Percentiles rank a stretch among this genome's conserved stretches.
Conservation (phyloP, 2,329 filamentous ascomycete genomes). For the Didymella arachidicola region DNA sequence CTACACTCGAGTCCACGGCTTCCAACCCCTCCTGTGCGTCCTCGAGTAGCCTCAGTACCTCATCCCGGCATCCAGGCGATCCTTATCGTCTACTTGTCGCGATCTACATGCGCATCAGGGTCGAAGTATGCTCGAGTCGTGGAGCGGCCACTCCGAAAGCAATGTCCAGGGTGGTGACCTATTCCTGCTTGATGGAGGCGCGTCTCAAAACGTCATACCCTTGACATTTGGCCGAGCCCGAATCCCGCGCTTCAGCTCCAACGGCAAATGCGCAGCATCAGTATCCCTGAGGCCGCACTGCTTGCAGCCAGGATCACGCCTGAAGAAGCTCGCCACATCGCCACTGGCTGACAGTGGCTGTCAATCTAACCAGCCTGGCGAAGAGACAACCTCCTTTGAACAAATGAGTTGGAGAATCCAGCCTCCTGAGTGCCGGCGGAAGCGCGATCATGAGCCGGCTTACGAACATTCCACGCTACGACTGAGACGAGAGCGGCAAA, state of each 20-base stretch:
- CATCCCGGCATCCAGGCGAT: background rate
- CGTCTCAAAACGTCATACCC: background rate
- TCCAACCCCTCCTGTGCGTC: background rate
- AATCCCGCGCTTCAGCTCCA: background rate
- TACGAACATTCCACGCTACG: background rate
- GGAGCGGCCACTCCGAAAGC: background rate
- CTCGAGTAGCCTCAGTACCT: background rate
- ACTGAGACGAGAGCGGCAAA: slow-evolving; percentile 3
- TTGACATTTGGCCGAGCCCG: background rate
- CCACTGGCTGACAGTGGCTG: background rate
- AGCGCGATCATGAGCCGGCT: background rate
- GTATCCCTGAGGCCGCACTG: background rate
- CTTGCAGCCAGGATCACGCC: background rate
- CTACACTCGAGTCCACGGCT: background rate
- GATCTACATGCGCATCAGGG: background rate
- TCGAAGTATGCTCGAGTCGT: background rate
- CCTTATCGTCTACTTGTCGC: background rate
- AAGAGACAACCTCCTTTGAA: background rate
- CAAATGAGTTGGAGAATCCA: background rate
- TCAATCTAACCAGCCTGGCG: background rate
- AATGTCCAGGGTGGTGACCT: background rate
- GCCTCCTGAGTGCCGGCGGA: background rate
- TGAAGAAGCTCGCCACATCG: slow-evolving; percentile 3
- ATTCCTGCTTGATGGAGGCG: background rate
- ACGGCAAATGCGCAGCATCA: background rate